Conservation (phyloP, 257 asterid genomes). For the Apocynum venetum region DNA sequence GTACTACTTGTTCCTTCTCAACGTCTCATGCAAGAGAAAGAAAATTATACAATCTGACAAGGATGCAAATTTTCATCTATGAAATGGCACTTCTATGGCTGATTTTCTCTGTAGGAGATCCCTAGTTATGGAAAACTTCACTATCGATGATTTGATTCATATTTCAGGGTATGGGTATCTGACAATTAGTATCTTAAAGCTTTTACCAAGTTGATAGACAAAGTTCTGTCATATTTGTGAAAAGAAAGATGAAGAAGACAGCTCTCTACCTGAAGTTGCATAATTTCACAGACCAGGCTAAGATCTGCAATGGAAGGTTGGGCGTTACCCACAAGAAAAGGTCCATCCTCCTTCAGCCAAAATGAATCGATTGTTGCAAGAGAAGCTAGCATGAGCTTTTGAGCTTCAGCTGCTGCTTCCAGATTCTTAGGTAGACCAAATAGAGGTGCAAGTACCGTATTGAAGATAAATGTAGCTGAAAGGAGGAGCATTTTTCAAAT, state of each 20-base stretch:
- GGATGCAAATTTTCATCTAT: no score
- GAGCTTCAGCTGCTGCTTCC: constrained; percentile 59
- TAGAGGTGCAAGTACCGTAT: constrained; percentile 55
- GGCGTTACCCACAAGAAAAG: constrained; percentile 63
- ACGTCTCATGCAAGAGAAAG: no score
- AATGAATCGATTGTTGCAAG: constrained; percentile 55
- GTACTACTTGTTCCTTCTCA: no score
- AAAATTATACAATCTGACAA: no score
- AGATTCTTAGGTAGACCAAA: constrained; percentile 62
- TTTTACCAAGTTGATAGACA: neutral
- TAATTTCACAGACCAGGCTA: constrained; percentile 77
- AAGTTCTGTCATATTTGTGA: neutral
- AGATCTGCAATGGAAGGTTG: constrained; percentile 93
- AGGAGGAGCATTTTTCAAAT: constrained; percentile 17
- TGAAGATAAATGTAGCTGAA: constrained; percentile 50
- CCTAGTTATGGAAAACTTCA: no score
- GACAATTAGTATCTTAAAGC: neutral
- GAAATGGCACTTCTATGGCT: neutral
- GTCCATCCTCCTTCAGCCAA: constrained; percentile 74
- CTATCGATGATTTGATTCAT: no score
- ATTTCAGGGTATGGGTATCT: no score
- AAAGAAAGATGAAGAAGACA: constrained; percentile 3
- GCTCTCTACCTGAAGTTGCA: constrained; percentile 78
- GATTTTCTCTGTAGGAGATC: neutral
- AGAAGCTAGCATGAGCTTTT: constrained; percentile 58